Conservation (phyloP, 371 early-diverging fungal genomes). For the Batkoa obscura region DNA sequence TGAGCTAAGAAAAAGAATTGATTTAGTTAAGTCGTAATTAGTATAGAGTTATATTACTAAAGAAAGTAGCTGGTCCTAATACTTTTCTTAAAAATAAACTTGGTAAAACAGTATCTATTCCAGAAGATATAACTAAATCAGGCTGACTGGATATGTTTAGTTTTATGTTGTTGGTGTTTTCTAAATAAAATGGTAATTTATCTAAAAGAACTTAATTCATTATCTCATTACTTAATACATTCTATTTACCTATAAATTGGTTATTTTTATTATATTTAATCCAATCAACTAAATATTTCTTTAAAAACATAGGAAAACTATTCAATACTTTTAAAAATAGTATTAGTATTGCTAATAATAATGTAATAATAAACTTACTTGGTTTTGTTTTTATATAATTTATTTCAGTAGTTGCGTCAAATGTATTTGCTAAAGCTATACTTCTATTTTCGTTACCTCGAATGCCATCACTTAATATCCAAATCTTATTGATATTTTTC, state of each 20-base stretch:
- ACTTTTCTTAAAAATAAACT: not conserved
- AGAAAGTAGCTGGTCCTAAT: not conserved
- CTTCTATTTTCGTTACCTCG: not conserved
- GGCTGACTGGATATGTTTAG: not conserved
- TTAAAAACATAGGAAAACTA: not conserved
- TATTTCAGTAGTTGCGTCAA: not conserved
- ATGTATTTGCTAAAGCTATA: not conserved
- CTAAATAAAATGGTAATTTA: not conserved
- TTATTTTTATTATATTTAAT: not conserved
- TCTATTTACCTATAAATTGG: not conserved
- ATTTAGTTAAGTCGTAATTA: not conserved
- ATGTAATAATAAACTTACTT: not conserved
- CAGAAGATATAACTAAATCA: not conserved
- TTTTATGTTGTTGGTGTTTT: not conserved
- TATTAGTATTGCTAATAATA: not conserved
- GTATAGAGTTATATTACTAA: not conserved
- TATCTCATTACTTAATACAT: not conserved
- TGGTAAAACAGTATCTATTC: not conserved
- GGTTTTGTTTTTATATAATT: not conserved
- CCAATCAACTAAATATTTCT: not conserved
- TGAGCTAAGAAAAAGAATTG: not conserved
- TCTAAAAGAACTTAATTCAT: not conserved
- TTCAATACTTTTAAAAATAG: not conserved
- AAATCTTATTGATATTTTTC: no score
- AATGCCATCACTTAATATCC: not conserved